Percentiles rank a stretch among this genome's conserved stretches.
phyloP scores from a whole-genome alignment of 257 asterid species.

The Primulina huaijiensis region DNA sequence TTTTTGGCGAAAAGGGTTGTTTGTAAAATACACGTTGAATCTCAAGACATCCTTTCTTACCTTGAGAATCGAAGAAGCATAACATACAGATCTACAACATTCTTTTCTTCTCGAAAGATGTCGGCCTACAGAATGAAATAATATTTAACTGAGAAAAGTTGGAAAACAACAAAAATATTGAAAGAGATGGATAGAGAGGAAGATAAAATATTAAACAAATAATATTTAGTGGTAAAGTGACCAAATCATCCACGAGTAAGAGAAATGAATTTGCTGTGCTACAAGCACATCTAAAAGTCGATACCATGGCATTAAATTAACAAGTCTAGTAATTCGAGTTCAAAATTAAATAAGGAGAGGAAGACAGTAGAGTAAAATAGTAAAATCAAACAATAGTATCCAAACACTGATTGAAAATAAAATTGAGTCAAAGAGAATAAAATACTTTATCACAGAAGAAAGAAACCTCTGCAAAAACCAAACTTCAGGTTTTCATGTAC shows the following conservation, averaged over 20 bases:
- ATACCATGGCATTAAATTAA: neutral
- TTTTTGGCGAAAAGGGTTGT: conserved; percentile 3
- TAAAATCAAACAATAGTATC: neutral
- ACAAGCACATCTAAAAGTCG: conserved; percentile 13
- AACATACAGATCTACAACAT: conserved; percentile 76
- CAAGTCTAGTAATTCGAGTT: neutral
- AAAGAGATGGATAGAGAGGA: conserved; percentile 9
- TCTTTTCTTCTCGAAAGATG: conserved; percentile 80
- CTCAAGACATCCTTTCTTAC: conserved; percentile 45
- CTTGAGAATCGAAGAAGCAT: conserved; percentile 94
- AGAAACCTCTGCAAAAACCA: conserved; percentile 14
- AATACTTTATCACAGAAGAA: neutral
- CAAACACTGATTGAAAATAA: conserved; percentile 1
- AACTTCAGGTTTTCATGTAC: conserved; percentile 8
- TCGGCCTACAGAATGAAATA: conserved; percentile 58
- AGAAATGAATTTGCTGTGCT: conserved; percentile 1
- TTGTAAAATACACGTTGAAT: conserved; percentile 20
- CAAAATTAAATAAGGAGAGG: neutral
- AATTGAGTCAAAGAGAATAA: neutral
- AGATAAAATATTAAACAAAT: conserved; percentile 3
- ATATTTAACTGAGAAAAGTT: conserved; percentile 24
- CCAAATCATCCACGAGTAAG: neutral
- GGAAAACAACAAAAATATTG: conserved; percentile 17
- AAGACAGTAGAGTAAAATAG: neutral
- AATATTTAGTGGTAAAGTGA: conserved; percentile 3